phyloP scores from a whole-genome alignment of 2,329 filamentous ascomycete genomes.

The Cordyceps cateniannulata region DNA sequence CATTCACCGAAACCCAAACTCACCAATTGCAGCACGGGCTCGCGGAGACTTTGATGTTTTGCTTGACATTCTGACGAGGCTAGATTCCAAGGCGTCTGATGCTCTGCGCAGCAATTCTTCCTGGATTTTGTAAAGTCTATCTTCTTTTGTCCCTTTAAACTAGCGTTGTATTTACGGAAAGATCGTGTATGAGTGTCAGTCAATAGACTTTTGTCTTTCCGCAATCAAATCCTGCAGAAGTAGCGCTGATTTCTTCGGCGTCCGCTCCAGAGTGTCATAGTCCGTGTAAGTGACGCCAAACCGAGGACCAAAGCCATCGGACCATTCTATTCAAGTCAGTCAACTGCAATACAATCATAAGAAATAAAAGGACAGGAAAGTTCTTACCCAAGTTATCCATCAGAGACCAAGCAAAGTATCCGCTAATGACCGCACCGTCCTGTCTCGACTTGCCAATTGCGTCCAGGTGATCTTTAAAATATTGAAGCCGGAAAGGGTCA shows the following conservation, averaged over 20 bases:
- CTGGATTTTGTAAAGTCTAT: constrained; percentile 4
- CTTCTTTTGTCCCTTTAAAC: background rate
- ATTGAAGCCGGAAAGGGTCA: constrained; percentile 29
- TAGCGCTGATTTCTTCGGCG: constrained; percentile 30
- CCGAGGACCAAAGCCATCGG: constrained; percentile 31
- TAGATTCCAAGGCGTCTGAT: constrained; percentile 38
- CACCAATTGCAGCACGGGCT: constrained; percentile 31
- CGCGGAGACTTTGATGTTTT: constrained; percentile 32
- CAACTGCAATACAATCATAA: background rate
- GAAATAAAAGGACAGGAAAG: background rate
- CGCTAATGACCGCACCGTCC: constrained; percentile 22
- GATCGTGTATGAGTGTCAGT: background rate
- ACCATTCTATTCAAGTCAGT: constrained; percentile 24
- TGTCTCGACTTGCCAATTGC: constrained; percentile 25
- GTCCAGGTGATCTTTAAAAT: constrained; percentile 33
- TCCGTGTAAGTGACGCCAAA: constrained; percentile 33
- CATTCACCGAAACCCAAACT: constrained; percentile 31
- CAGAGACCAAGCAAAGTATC: constrained; percentile 30
- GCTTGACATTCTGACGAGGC: constrained; percentile 32
- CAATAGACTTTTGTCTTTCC: constrained; percentile 14
- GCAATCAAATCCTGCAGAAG: constrained; percentile 23
- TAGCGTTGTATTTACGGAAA: background rate
- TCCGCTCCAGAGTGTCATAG: constrained; percentile 30
- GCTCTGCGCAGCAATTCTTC: constrained; percentile 27
- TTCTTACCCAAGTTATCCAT: constrained; percentile 29